Conservation (phyloP, 208 protist species). For the Leishmania mexicana region DNA sequence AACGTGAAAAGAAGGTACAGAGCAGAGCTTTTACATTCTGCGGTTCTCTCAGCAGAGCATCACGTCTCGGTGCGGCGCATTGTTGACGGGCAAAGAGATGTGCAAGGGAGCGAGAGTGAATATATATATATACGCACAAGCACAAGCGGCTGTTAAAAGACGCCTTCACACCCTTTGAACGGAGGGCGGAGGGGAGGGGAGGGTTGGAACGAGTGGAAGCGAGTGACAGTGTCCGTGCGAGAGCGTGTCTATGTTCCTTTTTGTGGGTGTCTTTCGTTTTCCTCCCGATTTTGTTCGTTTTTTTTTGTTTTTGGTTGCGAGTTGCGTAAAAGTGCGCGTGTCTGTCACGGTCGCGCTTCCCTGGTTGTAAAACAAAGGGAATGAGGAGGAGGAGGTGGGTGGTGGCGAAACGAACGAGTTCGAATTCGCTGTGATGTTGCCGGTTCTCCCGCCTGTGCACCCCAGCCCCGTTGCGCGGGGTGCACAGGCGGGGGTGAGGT, state of each 20-base stretch:
- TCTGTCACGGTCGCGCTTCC: too few relatives aligned
- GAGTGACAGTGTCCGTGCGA: background rate
- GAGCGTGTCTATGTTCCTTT: background rate
- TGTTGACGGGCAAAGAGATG: background rate
- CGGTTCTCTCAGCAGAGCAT: background rate
- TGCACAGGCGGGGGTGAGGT: background rate
- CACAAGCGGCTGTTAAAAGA: background rate
- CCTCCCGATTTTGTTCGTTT: too few relatives aligned
- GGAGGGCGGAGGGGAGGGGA: background rate
- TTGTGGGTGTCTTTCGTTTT: too few relatives aligned
- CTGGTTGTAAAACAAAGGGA: too few relatives aligned
- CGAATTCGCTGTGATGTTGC: background rate
- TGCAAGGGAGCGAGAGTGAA: background rate
- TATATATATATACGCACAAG: background rate
- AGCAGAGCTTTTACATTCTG: background rate
- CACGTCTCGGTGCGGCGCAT: background rate
- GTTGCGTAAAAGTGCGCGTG: too few relatives aligned
- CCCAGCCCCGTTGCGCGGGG: too few relatives aligned
- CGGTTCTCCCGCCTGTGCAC: background rate
- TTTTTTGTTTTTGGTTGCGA: too few relatives aligned
- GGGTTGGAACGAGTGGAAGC: background rate
- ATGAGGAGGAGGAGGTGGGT: too few relatives aligned
- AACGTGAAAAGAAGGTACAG: background rate
- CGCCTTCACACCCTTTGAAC: background rate
- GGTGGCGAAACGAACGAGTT: background rate